These are phyloP conservation scores for Lenwebbia sp. DNA, from an alignment of 345 rosid species.

Conservation along the genomic window DNA sequence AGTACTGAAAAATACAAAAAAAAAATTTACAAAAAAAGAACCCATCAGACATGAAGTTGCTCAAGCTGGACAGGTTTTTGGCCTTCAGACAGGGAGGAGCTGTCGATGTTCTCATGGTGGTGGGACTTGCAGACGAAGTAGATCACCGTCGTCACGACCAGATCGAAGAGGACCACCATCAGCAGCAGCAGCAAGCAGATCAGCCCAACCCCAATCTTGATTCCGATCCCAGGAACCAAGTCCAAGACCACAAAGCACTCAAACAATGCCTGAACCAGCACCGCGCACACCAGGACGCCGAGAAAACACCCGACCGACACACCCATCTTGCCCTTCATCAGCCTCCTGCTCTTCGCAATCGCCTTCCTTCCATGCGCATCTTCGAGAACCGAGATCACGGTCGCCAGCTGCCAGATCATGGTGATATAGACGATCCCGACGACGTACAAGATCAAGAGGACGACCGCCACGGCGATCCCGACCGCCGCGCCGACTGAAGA, in stretches of 20 bases:
- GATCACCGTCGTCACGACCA: conserved; percentile 36
- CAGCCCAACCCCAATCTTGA: conserved; percentile 16
- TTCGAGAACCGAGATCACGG: conserved; percentile 45
- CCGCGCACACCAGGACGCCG: neutral
- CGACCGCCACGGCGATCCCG: neutral
- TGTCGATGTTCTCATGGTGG: conserved; percentile 35
- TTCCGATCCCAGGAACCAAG: neutral
- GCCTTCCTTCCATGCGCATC: conserved; percentile 32
- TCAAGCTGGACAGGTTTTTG: neutral
- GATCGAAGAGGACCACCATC: conserved; percentile 15
- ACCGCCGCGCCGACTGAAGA: too few relatives aligned
- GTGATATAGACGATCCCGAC: conserved; percentile 24
- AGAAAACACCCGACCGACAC: neutral
- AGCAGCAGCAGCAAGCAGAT: conserved; percentile 25
- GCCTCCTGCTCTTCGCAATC: conserved; percentile 23
- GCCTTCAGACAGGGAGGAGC: neutral
- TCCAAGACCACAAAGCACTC: conserved; percentile 17
- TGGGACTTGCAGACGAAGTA: conserved; percentile 56
- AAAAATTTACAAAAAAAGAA: neutral
- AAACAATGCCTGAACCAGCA: conserved; percentile 2
- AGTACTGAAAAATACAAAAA: neutral
- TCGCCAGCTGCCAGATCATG: conserved; percentile 35
- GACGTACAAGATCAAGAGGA: neutral
- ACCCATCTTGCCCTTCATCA: conserved; percentile 35
- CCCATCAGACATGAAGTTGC: neutral